Conservation (phyloP, 306 rosid species). For the Trifolium pratense region DNA sequence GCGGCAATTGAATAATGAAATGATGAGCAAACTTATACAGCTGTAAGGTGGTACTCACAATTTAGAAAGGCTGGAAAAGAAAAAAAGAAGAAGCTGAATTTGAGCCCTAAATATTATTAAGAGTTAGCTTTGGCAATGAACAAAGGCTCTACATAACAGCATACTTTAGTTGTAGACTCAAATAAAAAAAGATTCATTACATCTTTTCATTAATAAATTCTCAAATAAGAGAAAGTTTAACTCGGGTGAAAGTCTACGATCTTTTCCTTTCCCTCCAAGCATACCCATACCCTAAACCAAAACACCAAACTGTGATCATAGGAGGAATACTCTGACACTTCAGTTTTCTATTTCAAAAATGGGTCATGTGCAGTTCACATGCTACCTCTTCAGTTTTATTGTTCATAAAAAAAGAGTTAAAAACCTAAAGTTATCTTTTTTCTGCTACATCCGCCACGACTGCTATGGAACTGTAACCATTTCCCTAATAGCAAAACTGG, state of each 20-base stretch:
- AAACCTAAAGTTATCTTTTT: background rate
- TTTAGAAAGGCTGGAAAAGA: background rate
- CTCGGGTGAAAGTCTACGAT: background rate
- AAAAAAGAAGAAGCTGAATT: constrained; percentile 2
- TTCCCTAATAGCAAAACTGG: background rate
- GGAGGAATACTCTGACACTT: background rate
- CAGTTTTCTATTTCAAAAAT: background rate
- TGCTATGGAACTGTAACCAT: background rate
- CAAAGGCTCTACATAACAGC: constrained; percentile 13
- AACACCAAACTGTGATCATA: background rate
- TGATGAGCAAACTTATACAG: constrained; percentile 28
- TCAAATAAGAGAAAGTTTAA: constrained; percentile 23
- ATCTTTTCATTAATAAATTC: constrained; percentile 3
- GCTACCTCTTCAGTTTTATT: background rate
- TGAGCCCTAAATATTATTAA: background rate
- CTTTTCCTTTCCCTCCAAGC: no score
- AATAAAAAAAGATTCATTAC: constrained; percentile 1
- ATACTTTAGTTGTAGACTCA: background rate
- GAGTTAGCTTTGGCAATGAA: constrained; percentile 12
- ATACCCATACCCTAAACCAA: no score
- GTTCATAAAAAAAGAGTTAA: background rate
- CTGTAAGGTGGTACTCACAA: constrained; percentile 1
- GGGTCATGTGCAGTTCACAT: background rate
- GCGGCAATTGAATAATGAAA: constrained; percentile 40
- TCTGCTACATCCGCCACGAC: background rate